Base-by-base conservation (phyloP, 208 protist genomes). In the Leishmania aethiopica region DNA sequence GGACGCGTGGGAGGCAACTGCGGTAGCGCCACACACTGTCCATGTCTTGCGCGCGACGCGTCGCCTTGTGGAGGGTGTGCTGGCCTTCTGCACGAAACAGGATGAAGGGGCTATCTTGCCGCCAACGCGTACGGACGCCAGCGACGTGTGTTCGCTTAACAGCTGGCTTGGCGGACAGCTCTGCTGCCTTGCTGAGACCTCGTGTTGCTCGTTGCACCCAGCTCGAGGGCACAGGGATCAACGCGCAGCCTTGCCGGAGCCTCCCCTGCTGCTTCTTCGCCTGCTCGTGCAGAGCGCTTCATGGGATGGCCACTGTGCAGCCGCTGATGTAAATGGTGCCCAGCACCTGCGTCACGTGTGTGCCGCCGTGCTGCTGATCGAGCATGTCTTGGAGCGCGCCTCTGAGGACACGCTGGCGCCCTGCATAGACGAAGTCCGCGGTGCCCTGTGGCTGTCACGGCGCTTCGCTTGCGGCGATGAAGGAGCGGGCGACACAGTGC, bases 361-460 rank as follows among this genome's bases (percentile, higher is more conserved):
- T 42, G 75, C 75, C 1, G 35, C 75, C 35, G 75, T 78, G 53
- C 75, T 78, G 53, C 57, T 78, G 22, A 66, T 66, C 13, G 75
- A 78, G n/a, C 3, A 35, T n/a, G 40, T 64, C 60, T 37, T 71
- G 37, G 35, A 28, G n/a, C 6, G 35, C 25, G 75, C 37, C 28
- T 32, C 53, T 11, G 53, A n/a, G 74, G 74, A 35, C 4, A 60
- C 1, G 45, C 75, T 2, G 32, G 19, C 22, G 45, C 28, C 7
- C 59, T 70, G 53, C 40, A n/a, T 53, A 37, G 74, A 25, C 32
- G 10, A 60, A 32, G 6, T 64, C 22, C 51, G 74, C 35, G 53
- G 22, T 0, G 47, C 74, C 4, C 40, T 78, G 4, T 25, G 62
- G 49, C 17, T 78, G n/a, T 25, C 74, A 7, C 25, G 10, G 42